Evolutionary conservation across 148 eudicot genomes (phyloP).

Genomic region (Dysphania ambrosioides): DNA sequence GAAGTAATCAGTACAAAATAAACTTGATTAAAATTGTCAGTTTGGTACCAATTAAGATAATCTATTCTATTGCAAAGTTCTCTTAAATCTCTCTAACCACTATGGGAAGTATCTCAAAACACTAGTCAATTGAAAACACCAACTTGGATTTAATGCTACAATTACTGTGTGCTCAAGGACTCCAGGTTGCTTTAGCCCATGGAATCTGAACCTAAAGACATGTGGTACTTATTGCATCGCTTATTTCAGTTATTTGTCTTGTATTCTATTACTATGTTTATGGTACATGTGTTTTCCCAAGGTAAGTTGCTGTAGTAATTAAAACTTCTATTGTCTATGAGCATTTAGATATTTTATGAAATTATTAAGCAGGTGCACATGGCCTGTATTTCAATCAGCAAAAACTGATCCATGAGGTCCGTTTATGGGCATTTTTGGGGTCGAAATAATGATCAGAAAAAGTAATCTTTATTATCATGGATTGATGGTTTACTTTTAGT

Average conservation of each 20-base stretch:
- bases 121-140: neutral
- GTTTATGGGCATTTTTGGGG: too few species aligned
- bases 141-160: neutral
- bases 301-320: neutral
- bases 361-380: neutral
- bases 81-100: neutral
- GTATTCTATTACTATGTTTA: neutral
- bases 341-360: neutral
- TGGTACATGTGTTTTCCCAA: neutral
- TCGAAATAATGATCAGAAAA: too few species aligned
- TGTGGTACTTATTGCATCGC: neutral
- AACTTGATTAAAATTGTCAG: too few species aligned
- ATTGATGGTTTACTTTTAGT: neutral
- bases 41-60: too few species aligned
- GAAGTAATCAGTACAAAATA: too few species aligned
- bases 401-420: neutral
- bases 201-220: neutral
- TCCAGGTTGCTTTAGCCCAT: too few species aligned
- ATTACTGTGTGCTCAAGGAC: too few species aligned
- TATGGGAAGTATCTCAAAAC: neutral
- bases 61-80: neutral
- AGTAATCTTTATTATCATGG: too few species aligned
- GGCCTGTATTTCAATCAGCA: neutral
- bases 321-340: neutral
- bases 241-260: neutral